phyloP scores from a whole-genome alignment of 2,329 filamentous ascomycete species.

The Pestalotiopsis sp. region DNA sequence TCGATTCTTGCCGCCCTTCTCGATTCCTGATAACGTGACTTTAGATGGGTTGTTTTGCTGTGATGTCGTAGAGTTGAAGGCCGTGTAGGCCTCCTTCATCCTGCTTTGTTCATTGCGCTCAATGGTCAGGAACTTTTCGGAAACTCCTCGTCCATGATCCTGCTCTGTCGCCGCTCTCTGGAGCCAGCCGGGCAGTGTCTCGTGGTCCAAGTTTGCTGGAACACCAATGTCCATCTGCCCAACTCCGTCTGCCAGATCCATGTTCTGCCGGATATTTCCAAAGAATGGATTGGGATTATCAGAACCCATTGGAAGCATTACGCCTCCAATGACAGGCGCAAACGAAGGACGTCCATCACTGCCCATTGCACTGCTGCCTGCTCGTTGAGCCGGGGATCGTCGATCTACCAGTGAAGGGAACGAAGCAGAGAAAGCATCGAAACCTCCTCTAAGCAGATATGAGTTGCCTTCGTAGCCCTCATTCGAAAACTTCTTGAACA shows the following conservation, averaged over 20 bases:
- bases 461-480: slow-evolving; percentile 79
- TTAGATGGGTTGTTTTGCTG: slow-evolving; percentile 25
- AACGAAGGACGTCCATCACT: slow-evolving; percentile 51
- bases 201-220: slow-evolving; percentile 46
- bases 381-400: slow-evolving; percentile 49
- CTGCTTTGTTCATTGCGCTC: slow-evolving; percentile 85
- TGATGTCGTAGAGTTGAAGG: slow-evolving; percentile 46
- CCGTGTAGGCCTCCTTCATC: slow-evolving; percentile 79
- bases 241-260: slow-evolving; percentile 91
- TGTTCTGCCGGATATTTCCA: slow-evolving; percentile 93
- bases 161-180: slow-evolving; percentile 64
- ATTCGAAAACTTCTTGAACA: slow-evolving; percentile 87
- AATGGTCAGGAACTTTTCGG: slow-evolving; percentile 81
- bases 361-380: slow-evolving; percentile 47
- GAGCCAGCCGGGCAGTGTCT: slow-evolving; percentile 76
- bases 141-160: slow-evolving; percentile 79
- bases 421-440: slow-evolving; percentile 69
- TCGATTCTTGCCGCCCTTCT: slow-evolving; percentile 92
- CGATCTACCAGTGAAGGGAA: slow-evolving; percentile 68
- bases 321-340: slow-evolving; percentile 85
- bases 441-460: slow-evolving; percentile 81
- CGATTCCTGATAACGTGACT: slow-evolving; percentile 85
- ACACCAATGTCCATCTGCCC: slow-evolving; percentile 71
- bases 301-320: slow-evolving; percentile 72
- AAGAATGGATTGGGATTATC: slow-evolving; percentile 87